Evolutionary conservation across 2,329 filamentous ascomycete species (phyloP).

Genomic region (Ophiocordyceps camponoti-rufipedis): DNA sequence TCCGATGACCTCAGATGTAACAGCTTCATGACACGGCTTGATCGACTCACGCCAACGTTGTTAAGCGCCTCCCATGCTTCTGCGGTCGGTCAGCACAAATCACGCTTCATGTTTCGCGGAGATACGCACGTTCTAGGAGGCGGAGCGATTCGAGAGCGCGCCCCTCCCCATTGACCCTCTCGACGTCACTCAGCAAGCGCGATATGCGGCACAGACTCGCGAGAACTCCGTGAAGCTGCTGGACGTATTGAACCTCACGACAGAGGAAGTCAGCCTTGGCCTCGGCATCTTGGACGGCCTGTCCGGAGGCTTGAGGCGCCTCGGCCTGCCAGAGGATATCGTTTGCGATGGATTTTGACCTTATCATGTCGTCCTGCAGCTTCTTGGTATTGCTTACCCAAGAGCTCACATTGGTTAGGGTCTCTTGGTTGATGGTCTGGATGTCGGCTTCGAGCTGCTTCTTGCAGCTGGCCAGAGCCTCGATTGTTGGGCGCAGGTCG

Average conservation of each 20-base stretch:
- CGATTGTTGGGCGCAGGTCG: slow-evolving; percentile 20
- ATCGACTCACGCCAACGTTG: slow-evolving; percentile 39
- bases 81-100: slow-evolving; percentile 11
- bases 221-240: slow-evolving; percentile 33
- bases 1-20: slow-evolving; percentile 46
- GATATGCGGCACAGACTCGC: slow-evolving; percentile 36
- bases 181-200: slow-evolving; percentile 42
- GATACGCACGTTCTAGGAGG: slow-evolving; percentile 33
- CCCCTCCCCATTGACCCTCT: slow-evolving; percentile 33
- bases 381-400: slow-evolving; percentile 78
- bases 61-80: slow-evolving; percentile 40
- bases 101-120: background rate
- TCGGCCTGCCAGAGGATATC: slow-evolving; percentile 68
- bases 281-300: slow-evolving; percentile 32
- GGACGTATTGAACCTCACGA: slow-evolving; percentile 39
- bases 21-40: slow-evolving; percentile 44
- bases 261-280: slow-evolving; percentile 36
- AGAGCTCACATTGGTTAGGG: slow-evolving; percentile 59
- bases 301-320: slow-evolving; percentile 33
- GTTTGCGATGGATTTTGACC: slow-evolving; percentile 59
- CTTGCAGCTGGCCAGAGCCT: slow-evolving; percentile 17
- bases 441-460: slow-evolving; percentile 41
- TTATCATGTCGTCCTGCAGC: slow-evolving; percentile 70
- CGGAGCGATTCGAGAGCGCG: slow-evolving; percentile 37
- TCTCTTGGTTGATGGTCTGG: slow-evolving; percentile 55